These are phyloP conservation scores for Phytopythium delawarense DNA, from an alignment of 352 stramenopile genomes.

Conservation along the genomic window DNA sequence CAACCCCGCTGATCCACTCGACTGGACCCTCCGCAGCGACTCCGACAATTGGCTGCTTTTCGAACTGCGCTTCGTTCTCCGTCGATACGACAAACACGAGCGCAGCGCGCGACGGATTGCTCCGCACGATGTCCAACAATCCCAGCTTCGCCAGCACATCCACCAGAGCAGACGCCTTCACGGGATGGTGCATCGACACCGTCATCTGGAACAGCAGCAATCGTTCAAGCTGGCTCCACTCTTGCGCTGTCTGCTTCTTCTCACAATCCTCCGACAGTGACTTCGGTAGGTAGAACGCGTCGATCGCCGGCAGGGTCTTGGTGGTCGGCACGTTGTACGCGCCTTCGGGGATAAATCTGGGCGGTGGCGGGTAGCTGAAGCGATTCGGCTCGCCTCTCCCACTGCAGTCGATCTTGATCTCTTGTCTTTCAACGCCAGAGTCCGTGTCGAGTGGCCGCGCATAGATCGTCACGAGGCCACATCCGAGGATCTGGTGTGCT, in stretches of 20 bases:
- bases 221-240: not conserved
- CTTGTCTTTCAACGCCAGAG: not conserved
- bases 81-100: not conserved
- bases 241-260: not conserved
- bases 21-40: not conserved
- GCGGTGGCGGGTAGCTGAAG: not conserved
- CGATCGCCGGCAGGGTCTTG: not conserved
- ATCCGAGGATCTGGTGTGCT: not conserved
- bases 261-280: not conserved
- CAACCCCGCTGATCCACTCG: not conserved
- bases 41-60: not conserved
- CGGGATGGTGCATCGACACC: not conserved
- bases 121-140: not conserved
- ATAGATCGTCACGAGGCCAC: not conserved
- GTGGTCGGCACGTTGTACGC: not conserved
- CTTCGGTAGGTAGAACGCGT: not conserved
- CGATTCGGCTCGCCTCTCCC: not conserved
- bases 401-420: not conserved
- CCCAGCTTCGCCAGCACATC: not conserved
- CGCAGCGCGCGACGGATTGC: not conserved
- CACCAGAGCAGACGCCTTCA: not conserved
- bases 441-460: not conserved
- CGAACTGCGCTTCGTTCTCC: too few species aligned
- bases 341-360: not conserved
- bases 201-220: not conserved